These are phyloP conservation scores for Tetrapyrgos nigripes DNA, from an alignment of 1,284 basidiomycete species.

Conservation along the genomic window DNA sequence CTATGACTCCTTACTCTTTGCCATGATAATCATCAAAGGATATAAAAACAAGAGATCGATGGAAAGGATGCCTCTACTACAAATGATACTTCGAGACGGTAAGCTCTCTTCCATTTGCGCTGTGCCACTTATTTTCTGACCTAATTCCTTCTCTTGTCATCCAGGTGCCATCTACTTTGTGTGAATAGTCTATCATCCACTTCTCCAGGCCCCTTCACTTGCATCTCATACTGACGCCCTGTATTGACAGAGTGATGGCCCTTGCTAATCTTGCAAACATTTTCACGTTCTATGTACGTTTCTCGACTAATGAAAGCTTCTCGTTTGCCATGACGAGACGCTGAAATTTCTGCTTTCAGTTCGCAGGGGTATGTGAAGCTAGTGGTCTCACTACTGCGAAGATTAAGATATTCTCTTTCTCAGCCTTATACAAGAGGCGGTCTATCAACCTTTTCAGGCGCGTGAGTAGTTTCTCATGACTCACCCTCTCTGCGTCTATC, in stretches of 20 bases:
- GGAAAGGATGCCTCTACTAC: not conserved
- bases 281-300: slow-evolving; percentile 15
- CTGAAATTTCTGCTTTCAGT: not conserved
- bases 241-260: slow-evolving; percentile 9
- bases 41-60: slow-evolving; percentile 1
- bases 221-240: not conserved
- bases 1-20: slow-evolving; percentile 12
- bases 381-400: too few relatives aligned
- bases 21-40: slow-evolving; percentile 4
- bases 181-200: slow-evolving; percentile 4
- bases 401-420: not conserved
- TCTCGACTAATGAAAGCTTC: not conserved
- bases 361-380: not conserved
- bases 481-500: not conserved
- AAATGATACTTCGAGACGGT: slow-evolving; percentile 13
- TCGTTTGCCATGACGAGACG: not conserved
- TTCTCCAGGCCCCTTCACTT: not conserved
- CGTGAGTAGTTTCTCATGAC: not conserved
- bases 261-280: slow-evolving; percentile 17
- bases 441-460: slow-evolving; percentile 13
- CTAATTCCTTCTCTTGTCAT: not conserved
- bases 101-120: not conserved
- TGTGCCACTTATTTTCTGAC: not conserved
- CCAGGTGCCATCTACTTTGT: slow-evolving; percentile 18
- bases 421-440: slow-evolving; percentile 13